These are phyloP conservation scores for Suhomyces kilbournensis DNA, from an alignment of 805 yeast species.

Conservation along the genomic window DNA sequence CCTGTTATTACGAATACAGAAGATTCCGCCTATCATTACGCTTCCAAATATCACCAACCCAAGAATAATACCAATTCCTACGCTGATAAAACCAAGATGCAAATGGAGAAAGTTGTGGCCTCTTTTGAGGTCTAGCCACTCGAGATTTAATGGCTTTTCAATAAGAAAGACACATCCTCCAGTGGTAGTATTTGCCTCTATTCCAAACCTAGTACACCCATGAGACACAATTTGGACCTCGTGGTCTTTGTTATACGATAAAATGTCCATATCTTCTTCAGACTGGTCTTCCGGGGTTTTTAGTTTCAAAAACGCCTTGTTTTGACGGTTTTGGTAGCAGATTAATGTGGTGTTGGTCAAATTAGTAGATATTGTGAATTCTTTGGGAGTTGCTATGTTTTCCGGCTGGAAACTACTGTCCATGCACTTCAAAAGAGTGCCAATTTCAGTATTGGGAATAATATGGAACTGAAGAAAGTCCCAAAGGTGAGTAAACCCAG, in stretches of 20 bases:
- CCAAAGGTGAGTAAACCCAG: slow-evolving; percentile 41
- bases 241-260: slow-evolving; percentile 47
- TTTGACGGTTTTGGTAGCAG: slow-evolving; percentile 26
- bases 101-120: slow-evolving; percentile 48
- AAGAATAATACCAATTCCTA: slow-evolving; percentile 62
- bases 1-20: slow-evolving; percentile 8
- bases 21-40: slow-evolving; percentile 8
- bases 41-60: slow-evolving; percentile 48
- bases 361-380: slow-evolving; percentile 43
- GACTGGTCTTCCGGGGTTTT: slow-evolving; percentile 6
- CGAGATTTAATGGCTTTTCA: slow-evolving; percentile 64
- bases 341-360: slow-evolving; percentile 40
- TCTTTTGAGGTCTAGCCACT: slow-evolving; percentile 52
- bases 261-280: neutral
- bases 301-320: slow-evolving; percentile 36
- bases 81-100: slow-evolving; percentile 64
- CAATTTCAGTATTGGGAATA: slow-evolving; percentile 55
- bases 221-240: slow-evolving; percentile 57
- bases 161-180: slow-evolving; percentile 59
- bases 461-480: slow-evolving; percentile 67
- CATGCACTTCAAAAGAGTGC: slow-evolving; percentile 48
- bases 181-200: slow-evolving; percentile 14
- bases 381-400: slow-evolving; percentile 8
- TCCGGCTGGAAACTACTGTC: slow-evolving; percentile 1
- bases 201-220: slow-evolving; percentile 52